Conservation (phyloP, 1,284 basidiomycete species). For the Moesziomyces sp. region DNA sequence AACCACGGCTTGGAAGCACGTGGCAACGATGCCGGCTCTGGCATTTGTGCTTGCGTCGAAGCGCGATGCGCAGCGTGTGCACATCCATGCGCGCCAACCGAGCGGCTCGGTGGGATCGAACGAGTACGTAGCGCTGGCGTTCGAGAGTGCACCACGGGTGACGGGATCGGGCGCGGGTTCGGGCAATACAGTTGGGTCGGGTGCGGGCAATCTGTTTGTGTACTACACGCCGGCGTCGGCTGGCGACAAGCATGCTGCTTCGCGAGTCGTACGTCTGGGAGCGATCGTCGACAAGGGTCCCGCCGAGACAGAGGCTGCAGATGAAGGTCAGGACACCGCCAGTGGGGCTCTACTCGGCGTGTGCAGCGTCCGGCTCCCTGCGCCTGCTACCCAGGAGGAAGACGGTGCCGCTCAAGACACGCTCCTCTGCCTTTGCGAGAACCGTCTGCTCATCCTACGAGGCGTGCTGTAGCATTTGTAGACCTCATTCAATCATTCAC, state of each 20-base stretch:
- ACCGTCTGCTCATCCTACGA: conserved; percentile 27
- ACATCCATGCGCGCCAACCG: conserved; percentile 21
- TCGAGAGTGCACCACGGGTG: conserved; percentile 46
- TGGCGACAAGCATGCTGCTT: conserved; percentile 19
- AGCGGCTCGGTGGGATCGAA: neutral
- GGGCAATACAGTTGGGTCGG: conserved; percentile 1
- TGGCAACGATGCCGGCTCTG: conserved; percentile 83
- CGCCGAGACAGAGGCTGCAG: neutral
- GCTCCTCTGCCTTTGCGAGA: conserved; percentile 43
- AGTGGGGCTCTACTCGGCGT: conserved; percentile 43
- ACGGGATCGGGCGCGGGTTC: conserved; percentile 14
- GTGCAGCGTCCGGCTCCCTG: conserved; percentile 10
- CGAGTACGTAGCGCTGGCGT: conserved; percentile 39
- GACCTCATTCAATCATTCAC: too few relatives aligned
- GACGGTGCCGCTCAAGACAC: conserved; percentile 11
- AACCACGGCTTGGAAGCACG: conserved; percentile 76
- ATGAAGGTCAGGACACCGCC: neutral
- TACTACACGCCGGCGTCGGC: conserved; percentile 36
- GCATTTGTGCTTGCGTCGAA: conserved; percentile 95
- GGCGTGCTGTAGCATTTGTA: conserved; percentile 20
- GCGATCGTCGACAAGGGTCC: neutral
- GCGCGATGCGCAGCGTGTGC: conserved; percentile 62
- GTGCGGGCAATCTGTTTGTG: conserved; percentile 57
- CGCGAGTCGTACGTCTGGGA: conserved; percentile 45
- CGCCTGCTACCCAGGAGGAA: neutral